Conservation (phyloP, 352 stramenopile genomes). For the Globisporangium sylvaticum region DNA sequence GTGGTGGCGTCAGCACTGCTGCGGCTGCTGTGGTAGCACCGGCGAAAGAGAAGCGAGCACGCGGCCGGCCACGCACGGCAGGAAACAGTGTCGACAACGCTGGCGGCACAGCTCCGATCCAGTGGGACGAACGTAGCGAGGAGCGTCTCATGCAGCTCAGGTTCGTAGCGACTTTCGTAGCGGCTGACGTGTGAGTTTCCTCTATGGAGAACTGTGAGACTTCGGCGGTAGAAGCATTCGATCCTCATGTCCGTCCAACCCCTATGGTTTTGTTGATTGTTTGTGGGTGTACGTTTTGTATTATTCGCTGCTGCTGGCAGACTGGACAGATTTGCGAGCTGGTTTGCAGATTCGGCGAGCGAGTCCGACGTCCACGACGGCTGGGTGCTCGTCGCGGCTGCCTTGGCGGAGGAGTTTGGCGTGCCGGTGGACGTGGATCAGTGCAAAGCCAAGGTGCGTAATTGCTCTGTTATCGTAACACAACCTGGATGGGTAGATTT, state of each 20-base stretch:
- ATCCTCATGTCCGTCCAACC: too few relatives aligned
- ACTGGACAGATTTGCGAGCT: neutral
- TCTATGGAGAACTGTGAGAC: too few relatives aligned
- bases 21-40: neutral
- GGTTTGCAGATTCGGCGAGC: neutral
- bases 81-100: neutral
- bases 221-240: too few relatives aligned
- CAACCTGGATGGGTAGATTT: neutral
- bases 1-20: neutral
- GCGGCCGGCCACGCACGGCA: neutral
- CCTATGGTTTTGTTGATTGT: neutral
- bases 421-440: neutral
- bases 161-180: neutral
- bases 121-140: slow-evolving; percentile 5
- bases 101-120: neutral
- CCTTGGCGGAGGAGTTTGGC: slow-evolving; percentile 1
- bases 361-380: neutral
- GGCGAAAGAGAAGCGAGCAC: neutral
- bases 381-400: slow-evolving; percentile 1
- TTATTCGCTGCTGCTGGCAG: neutral
- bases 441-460: slow-evolving; percentile 9
- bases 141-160: slow-evolving; percentile 2
- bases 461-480: neutral
- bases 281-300: neutral
- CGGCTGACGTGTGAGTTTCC: too few relatives aligned